phyloP scores from a whole-genome alignment of 2,329 filamentous ascomycete species.

The Diplocarpon rosae region DNA sequence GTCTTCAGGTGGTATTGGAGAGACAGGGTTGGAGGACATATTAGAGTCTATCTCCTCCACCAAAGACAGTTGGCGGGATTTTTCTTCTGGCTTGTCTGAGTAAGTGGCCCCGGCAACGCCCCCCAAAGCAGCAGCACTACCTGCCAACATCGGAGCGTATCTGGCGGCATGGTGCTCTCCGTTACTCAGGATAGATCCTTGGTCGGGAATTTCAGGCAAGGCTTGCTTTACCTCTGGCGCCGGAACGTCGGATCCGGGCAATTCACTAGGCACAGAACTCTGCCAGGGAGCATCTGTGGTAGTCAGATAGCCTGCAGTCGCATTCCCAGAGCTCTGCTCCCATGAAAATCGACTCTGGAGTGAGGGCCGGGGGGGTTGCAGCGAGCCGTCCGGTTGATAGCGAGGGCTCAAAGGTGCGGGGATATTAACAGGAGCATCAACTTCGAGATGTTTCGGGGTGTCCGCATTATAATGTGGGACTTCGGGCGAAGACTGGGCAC shows the following conservation, averaged over 20 bases:
- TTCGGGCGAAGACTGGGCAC: not conserved
- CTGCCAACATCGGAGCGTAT: conserved; percentile 12
- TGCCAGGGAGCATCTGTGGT: not conserved
- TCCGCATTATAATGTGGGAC: not conserved
- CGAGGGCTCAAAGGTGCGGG: conserved; percentile 19
- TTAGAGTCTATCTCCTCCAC: conserved; percentile 36
- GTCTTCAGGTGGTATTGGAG: conserved; percentile 31
- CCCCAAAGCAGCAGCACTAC: conserved; percentile 9
- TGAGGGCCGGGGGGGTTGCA: conserved; percentile 8
- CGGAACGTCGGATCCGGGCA: not conserved
- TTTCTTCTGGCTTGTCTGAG: conserved; percentile 4
- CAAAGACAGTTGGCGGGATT: conserved; percentile 29
- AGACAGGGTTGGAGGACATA: conserved; percentile 27
- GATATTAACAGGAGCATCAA: conserved; percentile 12
- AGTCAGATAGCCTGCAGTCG: conserved; percentile 1
- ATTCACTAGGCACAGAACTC: not conserved
- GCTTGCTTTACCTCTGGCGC: not conserved
- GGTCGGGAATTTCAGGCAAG: not conserved
- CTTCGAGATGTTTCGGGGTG: conserved; percentile 14
- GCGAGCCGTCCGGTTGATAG: conserved; percentile 7
- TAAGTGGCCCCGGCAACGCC: conserved; percentile 5
- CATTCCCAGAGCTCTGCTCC: conserved; percentile 19
- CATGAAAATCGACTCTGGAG: conserved; percentile 23
- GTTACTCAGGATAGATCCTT: not conserved
- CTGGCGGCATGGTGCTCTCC: conserved; percentile 9